These are phyloP conservation scores for Gonium pectorale DNA, from an alignment of 139 green algal genomes.

Conservation along the genomic window DNA sequence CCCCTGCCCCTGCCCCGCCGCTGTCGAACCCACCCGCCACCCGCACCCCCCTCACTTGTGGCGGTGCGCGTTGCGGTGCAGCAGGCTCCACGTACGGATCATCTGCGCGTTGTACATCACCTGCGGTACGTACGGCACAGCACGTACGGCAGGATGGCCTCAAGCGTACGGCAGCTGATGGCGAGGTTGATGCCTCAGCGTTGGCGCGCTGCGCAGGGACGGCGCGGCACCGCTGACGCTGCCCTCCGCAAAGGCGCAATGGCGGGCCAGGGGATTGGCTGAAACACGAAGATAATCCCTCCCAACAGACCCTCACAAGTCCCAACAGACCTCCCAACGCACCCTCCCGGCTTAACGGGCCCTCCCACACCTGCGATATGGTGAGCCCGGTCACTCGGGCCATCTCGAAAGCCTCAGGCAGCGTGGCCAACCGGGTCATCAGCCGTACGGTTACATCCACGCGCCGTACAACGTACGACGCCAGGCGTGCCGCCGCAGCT, in stretches of 20 bases:
- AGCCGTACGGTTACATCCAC: conserved; percentile 63
- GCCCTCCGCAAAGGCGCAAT: too few species aligned
- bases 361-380: conserved; percentile 63
- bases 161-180: too few species aligned
- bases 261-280: too few species aligned
- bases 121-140: conserved; percentile 33
- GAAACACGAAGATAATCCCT: too few species aligned
- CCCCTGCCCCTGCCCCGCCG: neutral
- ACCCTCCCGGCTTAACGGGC: too few species aligned
- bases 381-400: conserved; percentile 86
- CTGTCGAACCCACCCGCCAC: too few species aligned
- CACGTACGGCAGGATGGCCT: neutral
- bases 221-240: too few species aligned
- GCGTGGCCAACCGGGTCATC: conserved; percentile 72
- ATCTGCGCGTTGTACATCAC: conserved; percentile 87
- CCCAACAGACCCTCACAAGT: too few species aligned
- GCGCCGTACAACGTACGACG: conserved; percentile 43
- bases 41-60: conserved; percentile 30
- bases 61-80: conserved; percentile 74
- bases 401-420: conserved; percentile 86
- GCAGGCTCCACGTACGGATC: conserved; percentile 77
- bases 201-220: too few species aligned
- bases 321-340: too few species aligned
- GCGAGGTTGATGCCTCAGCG: too few species aligned
- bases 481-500: neutral